Percentiles rank a stretch among this genome's conserved stretches.
phyloP scores from a whole-genome alignment of 495 filamentous ascomycete species.

The Rhypophila decipiens region DNA sequence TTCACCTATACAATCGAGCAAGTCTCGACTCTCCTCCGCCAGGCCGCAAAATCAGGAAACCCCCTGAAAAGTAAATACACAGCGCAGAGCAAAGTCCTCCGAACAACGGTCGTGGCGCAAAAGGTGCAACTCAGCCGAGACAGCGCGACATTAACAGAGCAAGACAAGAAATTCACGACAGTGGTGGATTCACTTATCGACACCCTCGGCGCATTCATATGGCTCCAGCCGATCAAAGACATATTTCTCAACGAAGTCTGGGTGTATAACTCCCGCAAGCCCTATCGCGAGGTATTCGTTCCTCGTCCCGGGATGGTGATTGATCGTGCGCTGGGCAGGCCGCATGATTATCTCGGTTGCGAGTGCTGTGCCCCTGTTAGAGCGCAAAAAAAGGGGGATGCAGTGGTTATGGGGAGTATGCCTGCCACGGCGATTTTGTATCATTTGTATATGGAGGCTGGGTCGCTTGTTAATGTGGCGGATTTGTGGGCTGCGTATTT shows the following conservation, averaged over 20 bases:
- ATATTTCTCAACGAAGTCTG: conserved; percentile 75
- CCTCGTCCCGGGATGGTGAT: conserved; percentile 72
- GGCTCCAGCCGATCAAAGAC: conserved; percentile 50
- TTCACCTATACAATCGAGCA: conserved; percentile 35
- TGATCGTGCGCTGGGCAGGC: conserved; percentile 71
- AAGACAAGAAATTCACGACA: conserved; percentile 70
- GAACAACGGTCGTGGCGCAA: conserved; percentile 81
- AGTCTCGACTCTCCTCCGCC: conserved; percentile 32
- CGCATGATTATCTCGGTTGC: conserved; percentile 82
- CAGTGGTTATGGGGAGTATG: conserved; percentile 53
- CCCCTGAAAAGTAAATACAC: conserved; percentile 71
- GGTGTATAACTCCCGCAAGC: conserved; percentile 73
- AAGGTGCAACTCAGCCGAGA: conserved; percentile 81
- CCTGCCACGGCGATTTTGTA: conserved; percentile 80
- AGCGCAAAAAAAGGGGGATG: conserved; percentile 31
- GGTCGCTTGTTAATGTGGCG: conserved; percentile 76
- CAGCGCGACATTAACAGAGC: conserved; percentile 63
- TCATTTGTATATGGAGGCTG: conserved; percentile 86
- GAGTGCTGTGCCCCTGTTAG: conserved; percentile 59
- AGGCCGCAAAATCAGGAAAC: conserved; percentile 34
- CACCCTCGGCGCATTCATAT: conserved; percentile 50
- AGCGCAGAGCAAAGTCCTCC: conserved; percentile 60
- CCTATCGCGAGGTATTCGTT: conserved; percentile 74
- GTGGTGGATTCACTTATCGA: conserved; percentile 60
- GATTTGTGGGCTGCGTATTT: conserved; percentile 89